Base-by-base conservation (phyloP, 2,329 filamentous ascomycete species). In the Neofusicoccum ribis region DNA sequence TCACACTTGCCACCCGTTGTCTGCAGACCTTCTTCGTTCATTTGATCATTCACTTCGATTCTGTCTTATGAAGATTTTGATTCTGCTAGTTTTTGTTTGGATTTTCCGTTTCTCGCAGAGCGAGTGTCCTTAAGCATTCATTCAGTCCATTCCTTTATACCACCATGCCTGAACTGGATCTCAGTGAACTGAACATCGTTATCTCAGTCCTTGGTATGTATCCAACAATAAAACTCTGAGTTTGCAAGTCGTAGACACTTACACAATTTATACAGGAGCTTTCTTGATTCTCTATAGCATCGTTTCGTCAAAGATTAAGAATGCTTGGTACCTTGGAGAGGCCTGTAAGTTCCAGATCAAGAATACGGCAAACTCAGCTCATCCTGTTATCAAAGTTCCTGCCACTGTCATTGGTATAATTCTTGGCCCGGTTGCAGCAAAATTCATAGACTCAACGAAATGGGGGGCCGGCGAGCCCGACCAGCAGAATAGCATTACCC, bases 181-280 rank as follows among this genome's bases (percentile, higher is more conserved):
- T 84, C 11, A 83, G 80, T 56, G 83, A 85, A 68, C 78, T 86
- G 64, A 86, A 86, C 69, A 77, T 85, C 15, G 81, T 85, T 46
- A 72, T 82, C 39, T 73, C 77, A 8, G 72, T 83, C 3, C 69
- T 84, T 31, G 27, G 27, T 31, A 7, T 5, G 27, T 31, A 5
- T 31, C 1, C 5, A 31, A 31, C 27, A 31, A 7, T 7, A 2
- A 5, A 2, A 5, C 1, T 3, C 27, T 31, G 27, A 31, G 0
- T 1, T 31, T 31, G 1, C 5, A 31, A 31, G 5, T 7, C 6
- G 5, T 31, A 2, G 27, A 31, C 7, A 31, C 6, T 31, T 31
- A 31, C 5, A 31, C 0, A 1, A 7, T 7, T 5, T 0, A 31
- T 31, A 9, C 27, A 81, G 82, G 83, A 56, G 73, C 75, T 11